phyloP scores from a whole-genome alignment of 352 stramenopile genomes.

The Phytopythium kandeliae region DNA sequence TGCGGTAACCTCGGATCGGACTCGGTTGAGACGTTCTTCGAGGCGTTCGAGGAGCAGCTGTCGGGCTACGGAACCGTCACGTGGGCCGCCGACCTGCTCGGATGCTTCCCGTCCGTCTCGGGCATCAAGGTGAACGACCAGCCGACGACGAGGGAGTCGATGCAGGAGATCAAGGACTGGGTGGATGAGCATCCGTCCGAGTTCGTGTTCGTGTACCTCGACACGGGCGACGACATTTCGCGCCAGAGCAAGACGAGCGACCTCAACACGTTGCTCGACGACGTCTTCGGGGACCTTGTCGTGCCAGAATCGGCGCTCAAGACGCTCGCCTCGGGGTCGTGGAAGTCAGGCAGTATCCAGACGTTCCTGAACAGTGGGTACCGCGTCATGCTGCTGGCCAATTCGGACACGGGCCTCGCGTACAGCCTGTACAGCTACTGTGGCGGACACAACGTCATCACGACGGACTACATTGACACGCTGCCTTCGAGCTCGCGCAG shows the following conservation, averaged over 20 bases:
- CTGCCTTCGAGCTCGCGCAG: slow-evolving; percentile 26
- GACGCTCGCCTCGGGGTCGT: slow-evolving; percentile 20
- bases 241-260: slow-evolving; percentile 16
- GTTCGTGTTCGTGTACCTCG: slow-evolving; percentile 44
- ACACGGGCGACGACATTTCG: slow-evolving; percentile 36
- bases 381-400: slow-evolving; percentile 37
- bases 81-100: slow-evolving; percentile 43
- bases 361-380: slow-evolving; percentile 29
- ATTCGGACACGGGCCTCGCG: slow-evolving; percentile 32
- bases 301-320: slow-evolving; percentile 28
- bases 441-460: slow-evolving; percentile 26
- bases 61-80: slow-evolving; percentile 32
- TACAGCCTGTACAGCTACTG: slow-evolving; percentile 37
- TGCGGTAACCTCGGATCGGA: slow-evolving; percentile 40
- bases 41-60: slow-evolving; percentile 30
- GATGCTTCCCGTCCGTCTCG: slow-evolving; percentile 55
- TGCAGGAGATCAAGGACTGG: slow-evolving; percentile 45
- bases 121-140: slow-evolving; percentile 46
- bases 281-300: slow-evolving; percentile 38
- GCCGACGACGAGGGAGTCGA: slow-evolving; percentile 17
- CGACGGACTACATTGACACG: slow-evolving; percentile 28
- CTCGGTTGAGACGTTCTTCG: slow-evolving; percentile 30
- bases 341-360: slow-evolving; percentile 27
- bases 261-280: slow-evolving; percentile 31
- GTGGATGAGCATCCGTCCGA: slow-evolving; percentile 34